These are phyloP conservation scores for Malus domestica DNA, from an alignment of 306 rosid genomes.

Conservation along the genomic window DNA sequence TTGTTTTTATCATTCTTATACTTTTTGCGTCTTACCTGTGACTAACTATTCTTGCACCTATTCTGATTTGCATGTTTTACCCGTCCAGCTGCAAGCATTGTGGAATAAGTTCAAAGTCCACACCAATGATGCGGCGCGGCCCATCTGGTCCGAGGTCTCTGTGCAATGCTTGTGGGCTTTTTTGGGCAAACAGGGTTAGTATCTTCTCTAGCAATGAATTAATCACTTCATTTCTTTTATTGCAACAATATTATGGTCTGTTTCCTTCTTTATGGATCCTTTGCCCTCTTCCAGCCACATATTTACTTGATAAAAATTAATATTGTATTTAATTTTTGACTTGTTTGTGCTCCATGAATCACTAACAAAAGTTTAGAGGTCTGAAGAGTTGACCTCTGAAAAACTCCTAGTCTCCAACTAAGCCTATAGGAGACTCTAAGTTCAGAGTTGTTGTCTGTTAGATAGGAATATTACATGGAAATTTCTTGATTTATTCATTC, in stretches of 20 bases:
- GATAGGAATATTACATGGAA: neutral
- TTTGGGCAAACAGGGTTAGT: slow-evolving; percentile 93
- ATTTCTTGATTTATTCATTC: neutral
- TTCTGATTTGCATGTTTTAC: slow-evolving; percentile 4
- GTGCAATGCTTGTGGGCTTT: slow-evolving; percentile 94
- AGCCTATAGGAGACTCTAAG: neutral
- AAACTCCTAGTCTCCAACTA: neutral
- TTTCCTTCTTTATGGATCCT: neutral
- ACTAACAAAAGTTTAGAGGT: neutral
- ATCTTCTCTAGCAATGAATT: slow-evolving; percentile 20
- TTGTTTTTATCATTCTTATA: neutral
- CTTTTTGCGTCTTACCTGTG: neutral
- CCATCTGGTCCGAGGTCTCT: slow-evolving; percentile 93
- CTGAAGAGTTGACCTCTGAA: neutral
- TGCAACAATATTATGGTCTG: neutral
- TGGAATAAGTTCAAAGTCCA: slow-evolving; percentile 76
- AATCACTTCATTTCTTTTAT: neutral
- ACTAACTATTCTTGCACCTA: neutral
- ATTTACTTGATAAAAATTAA: neutral
- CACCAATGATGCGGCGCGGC: slow-evolving; percentile 99
- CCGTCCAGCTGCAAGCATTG: slow-evolving; percentile 74
- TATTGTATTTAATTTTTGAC: neutral
- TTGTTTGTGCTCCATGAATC: neutral
- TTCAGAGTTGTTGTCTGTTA: neutral
- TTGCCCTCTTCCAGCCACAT: neutral